Conservation (phyloP, 2,329 filamentous ascomycete genomes). For the Microdochium trichocladiopsis region DNA sequence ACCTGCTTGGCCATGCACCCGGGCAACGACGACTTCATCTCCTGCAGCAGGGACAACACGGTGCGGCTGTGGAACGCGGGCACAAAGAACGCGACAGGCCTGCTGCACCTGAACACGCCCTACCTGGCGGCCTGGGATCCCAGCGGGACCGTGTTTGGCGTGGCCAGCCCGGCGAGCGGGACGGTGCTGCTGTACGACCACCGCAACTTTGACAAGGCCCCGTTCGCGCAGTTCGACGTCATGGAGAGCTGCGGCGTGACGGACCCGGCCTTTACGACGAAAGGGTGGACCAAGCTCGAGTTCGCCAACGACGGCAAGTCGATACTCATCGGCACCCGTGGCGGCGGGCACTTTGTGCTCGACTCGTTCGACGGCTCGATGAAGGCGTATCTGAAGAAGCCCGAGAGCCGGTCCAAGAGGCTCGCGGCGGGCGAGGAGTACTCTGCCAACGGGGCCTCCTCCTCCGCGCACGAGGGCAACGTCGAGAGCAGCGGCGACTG, state of each 20-base stretch:
- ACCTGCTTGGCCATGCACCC: constrained; percentile 81
- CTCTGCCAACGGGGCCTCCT: constrained; percentile 24
- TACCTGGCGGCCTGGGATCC: constrained; percentile 88
- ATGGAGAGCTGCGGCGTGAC: constrained; percentile 43
- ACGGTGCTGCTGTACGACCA: constrained; percentile 85
- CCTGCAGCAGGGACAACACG: constrained; percentile 84
- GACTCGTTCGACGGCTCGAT: constrained; percentile 84
- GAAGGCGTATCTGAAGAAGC: constrained; percentile 63
- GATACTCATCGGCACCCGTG: constrained; percentile 76
- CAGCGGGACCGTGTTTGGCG: constrained; percentile 83
- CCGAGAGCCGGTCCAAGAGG: constrained; percentile 40
- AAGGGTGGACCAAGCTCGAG: constrained; percentile 83
- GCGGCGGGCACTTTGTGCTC: constrained; percentile 81
- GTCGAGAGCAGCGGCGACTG: constrained; percentile 66
- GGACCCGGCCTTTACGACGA: constrained; percentile 50
- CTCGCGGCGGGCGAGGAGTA: constrained; percentile 45
- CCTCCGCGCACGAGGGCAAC: constrained; percentile 37
- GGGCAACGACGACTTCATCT: constrained; percentile 84
- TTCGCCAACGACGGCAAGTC: constrained; percentile 95
- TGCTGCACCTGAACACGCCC: constrained; percentile 72
- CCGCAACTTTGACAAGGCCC: constrained; percentile 87
- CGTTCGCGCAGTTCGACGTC: constrained; percentile 82
- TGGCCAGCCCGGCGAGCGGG: constrained; percentile 75
- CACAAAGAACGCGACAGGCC: constrained; percentile 72
- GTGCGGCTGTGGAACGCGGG: constrained; percentile 85